Conservation (phyloP, 148 eudicot genomes). For the Polygonum aviculare region DNA sequence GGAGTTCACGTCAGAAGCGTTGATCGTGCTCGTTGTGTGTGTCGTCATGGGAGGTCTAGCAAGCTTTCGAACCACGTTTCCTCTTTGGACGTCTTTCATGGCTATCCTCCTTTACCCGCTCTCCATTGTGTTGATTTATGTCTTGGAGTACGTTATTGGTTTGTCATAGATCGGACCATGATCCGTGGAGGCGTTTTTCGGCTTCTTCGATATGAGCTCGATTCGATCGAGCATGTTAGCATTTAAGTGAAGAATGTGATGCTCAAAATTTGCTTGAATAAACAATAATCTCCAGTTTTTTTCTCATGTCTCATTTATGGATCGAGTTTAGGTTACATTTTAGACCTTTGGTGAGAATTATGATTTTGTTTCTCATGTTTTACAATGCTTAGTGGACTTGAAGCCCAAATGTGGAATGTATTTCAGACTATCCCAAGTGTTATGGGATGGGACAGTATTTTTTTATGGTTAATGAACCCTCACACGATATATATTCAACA, state of each 20-base stretch:
- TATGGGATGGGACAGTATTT: no score
- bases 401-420: no score
- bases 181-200: neutral
- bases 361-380: no score
- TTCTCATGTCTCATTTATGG: no score
- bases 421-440: no score
- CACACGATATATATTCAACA: no score
- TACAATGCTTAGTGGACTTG: neutral
- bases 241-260: neutral
- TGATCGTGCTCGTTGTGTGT: constrained; percentile 71
- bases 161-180: constrained; percentile 48
- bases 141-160: constrained; percentile 70
- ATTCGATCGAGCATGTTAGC: neutral
- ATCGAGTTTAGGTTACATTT: no score
- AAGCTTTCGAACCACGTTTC: constrained; percentile 69
- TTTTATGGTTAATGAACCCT: no score
- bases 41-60: constrained; percentile 61
- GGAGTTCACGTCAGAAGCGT: constrained; percentile 93
- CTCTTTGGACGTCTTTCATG: constrained; percentile 65
- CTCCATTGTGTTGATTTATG: constrained; percentile 53
- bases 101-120: constrained; percentile 78
- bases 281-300: neutral
- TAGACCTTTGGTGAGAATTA: no score
- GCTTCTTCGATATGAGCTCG: neutral
- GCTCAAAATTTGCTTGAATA: neutral